Base-by-base conservation (phyloP, 163 green algal genomes). In the Chlamydomonas reinhardtii region DNA sequence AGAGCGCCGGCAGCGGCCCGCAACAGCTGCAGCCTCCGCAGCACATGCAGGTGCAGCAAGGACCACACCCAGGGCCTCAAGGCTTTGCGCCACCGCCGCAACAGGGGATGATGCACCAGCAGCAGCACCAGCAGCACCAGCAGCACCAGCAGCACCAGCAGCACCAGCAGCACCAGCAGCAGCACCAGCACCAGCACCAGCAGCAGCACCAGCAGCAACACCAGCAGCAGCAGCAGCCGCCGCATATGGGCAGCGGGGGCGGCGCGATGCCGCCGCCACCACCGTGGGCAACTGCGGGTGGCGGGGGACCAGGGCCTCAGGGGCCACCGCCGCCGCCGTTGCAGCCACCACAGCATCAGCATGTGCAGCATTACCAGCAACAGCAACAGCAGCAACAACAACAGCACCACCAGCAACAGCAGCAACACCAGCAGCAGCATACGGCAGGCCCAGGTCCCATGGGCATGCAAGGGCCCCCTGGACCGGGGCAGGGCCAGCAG, bases 141-240 rank as follows among this genome's bases (percentile, higher is more conserved):
- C 74, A 81, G 31, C 74, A 70, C 12, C 59, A 37, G 32, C 75
- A 35, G 25, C 62, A 48, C 24, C 59, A 82, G 22, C 75, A 82
- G 0, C 73, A 12, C 0, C 73, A 39, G 2, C 73, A 39, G 52
- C 73, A 68, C 27, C 73, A 39, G 9, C 48, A 56, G 48, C 48
- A 17, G 48, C 48, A 56, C 1, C 14, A 17, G 48, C 48, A 17
- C 11, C 48, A 56, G 48, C 48, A 56, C 11, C 48, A 17, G 48
- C 48, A 12, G 1, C 14, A 17, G 48, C 48, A 17, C 11, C 48
- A 56, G 48, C 48, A 12, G 48, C 48, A 17, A 19, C 48, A 54
- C n/a, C n/a, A n/a, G n/a, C n/a, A n/a, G 43, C 43, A 54, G 43
- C 43, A 17, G 48, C 48, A 56, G 2, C 19, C 48, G 48, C 48